Base-by-base conservation (phyloP, 1,284 basidiomycete species). In the Xerocomus amazonicus region DNA sequence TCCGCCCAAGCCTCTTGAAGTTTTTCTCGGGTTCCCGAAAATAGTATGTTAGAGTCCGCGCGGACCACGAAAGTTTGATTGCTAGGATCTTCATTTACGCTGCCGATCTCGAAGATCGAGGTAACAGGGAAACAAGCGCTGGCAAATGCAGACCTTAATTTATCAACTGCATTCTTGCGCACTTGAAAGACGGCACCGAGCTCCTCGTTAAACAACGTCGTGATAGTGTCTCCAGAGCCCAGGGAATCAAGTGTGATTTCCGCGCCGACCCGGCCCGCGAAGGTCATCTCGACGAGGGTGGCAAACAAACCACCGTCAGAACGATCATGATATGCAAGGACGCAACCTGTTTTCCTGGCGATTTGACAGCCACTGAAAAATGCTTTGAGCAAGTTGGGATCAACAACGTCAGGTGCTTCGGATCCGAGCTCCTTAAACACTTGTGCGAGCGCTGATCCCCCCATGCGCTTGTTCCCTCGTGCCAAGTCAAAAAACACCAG, bases 241-340 rank as follows among this genome's bases (percentile, higher is more conserved):
- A 90, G 62, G 4, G 76, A 67, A 59, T 90, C 83, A 26, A 95
- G 70, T 45, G 77, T 77, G 48, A 95, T 67, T 48, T 84, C 75
- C 28, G 84, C 79, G 29, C 97, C 97, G 9, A 83, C 78, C 47
- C 87, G 83, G 23, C 93, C 95, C 6, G 96, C 94, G 62, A 99
- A 98, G 39, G 84, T 81, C 97, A 99, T 99, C 72, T 99, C 97
- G n/a, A 78, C 86, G 29, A 97, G 67, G 4, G 95, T 90, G 0
- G 91, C 87, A 68, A 99, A 88, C 32, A 99, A 73, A 40, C 96
- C 97, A 49, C 97, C 97, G 62, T 99, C 97, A 0, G 96, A 98
- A 17, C 96, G 85, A 70, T 99, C 97, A 68, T 99, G 97, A 68
- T 99, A 99, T 0, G 97, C 95, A 35, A 98, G 76, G 0, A 99